Evolutionary conservation across 1,139 yeast species (phyloP).

Genomic region (Hemisphaericaspora xylanilytica): DNA sequence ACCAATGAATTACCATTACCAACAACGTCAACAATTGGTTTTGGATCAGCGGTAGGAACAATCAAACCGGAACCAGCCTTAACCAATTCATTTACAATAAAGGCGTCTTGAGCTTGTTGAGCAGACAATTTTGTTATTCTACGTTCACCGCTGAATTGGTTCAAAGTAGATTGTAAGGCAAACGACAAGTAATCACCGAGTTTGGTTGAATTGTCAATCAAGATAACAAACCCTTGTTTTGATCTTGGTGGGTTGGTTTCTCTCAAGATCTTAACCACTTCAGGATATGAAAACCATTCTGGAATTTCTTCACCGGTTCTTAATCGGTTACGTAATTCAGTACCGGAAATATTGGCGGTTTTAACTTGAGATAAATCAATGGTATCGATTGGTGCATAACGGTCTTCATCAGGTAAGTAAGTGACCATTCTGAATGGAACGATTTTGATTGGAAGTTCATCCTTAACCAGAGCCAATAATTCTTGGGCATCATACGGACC

Average conservation of each 20-base stretch:
- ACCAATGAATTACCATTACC: constrained; percentile 36
- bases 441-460: constrained; percentile 81
- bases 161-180: constrained; percentile 86
- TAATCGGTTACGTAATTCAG: constrained; percentile 86
- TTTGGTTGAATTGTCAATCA: constrained; percentile 55
- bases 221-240: constrained; percentile 80
- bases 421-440: constrained; percentile 98
- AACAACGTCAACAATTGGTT: constrained; percentile 45
- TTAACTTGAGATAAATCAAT: constrained; percentile 69
- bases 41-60: constrained; percentile 42
- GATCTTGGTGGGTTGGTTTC: constrained; percentile 92
- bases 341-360: constrained; percentile 92
- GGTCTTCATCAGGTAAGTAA: constrained; percentile 90
- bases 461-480: constrained; percentile 69
- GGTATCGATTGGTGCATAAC: constrained; percentile 93
- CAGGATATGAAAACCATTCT: constrained; percentile 96
- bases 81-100: constrained; percentile 76
- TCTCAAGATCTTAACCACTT: constrained; percentile 86
- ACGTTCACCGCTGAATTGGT: constrained; percentile 86
- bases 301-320: constrained; percentile 88
- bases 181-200: constrained; percentile 55
- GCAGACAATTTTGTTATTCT: constrained; percentile 69
- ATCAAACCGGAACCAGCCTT: constrained; percentile 91
- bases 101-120: constrained; percentile 47
- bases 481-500: constrained; percentile 98